phyloP scores from a whole-genome alignment of 371 early-diverging fungal species.

The Funneliformis caledonium region DNA sequence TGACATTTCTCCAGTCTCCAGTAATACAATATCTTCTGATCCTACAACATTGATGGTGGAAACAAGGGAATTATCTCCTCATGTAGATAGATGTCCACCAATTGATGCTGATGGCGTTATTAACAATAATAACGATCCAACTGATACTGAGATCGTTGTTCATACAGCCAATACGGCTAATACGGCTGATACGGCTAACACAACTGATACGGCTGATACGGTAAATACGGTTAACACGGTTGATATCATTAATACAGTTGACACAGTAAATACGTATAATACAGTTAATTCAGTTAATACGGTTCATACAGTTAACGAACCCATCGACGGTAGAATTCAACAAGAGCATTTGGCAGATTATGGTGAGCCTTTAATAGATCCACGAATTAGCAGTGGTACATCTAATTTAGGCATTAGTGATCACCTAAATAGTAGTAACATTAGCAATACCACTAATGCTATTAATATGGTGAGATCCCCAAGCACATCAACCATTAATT shows the following conservation, averaged over 20 bases:
- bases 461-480: background rate
- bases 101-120: background rate
- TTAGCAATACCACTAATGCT: background rate
- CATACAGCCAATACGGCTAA: background rate
- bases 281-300: background rate
- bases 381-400: background rate
- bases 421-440: background rate
- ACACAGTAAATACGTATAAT: background rate
- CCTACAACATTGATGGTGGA: background rate
- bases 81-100: background rate
- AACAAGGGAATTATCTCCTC: slow-evolving; percentile 15
- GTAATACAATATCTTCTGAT: slow-evolving; percentile 13
- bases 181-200: background rate
- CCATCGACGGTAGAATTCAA: background rate
- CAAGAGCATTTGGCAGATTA: background rate
- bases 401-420: background rate
- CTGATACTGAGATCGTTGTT: background rate
- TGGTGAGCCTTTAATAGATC: background rate
- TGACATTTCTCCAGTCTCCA: slow-evolving; percentile 30
- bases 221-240: background rate
- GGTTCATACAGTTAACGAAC: background rate
- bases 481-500: slow-evolving; percentile 8
- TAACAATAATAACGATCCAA: background rate
- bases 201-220: background rate
- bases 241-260: background rate